phyloP scores from a whole-genome alignment of 495 filamentous ascomycete genomes.

The Staphylotrichum longicolle region DNA sequence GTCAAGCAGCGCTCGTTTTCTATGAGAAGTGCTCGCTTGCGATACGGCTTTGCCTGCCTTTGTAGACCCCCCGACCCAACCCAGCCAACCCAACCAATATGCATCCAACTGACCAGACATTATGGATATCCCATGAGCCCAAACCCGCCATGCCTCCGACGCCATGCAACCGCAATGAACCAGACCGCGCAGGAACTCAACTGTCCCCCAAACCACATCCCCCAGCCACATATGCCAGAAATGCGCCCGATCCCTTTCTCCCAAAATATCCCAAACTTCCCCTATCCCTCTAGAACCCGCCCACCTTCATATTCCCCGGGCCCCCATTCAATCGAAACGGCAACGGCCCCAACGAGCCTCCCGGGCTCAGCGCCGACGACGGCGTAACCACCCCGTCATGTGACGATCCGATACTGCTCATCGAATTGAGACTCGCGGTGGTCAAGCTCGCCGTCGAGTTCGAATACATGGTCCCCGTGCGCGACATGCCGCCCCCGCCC shows the following conservation, averaged over 20 bases:
- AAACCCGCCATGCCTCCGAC: slow-evolving; percentile 13
- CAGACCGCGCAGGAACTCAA: neutral
- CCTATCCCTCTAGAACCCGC: slow-evolving; percentile 11
- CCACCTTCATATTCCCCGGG: slow-evolving; percentile 19
- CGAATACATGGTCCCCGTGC: slow-evolving; percentile 47
- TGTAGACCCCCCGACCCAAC: neutral
- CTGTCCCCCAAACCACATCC: neutral
- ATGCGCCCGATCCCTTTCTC: neutral
- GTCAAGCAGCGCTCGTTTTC: no score
- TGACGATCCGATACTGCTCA: slow-evolving; percentile 39
- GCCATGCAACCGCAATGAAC: neutral
- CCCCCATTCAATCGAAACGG: slow-evolving; percentile 28
- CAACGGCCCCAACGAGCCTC: slow-evolving; percentile 22
- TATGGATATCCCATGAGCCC: slow-evolving; percentile 14
- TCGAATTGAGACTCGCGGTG: slow-evolving; percentile 41
- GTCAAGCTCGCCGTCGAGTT: slow-evolving; percentile 31
- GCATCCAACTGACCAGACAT: slow-evolving; percentile 19
- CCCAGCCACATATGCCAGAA: neutral
- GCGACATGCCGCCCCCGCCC: slow-evolving; percentile 23
- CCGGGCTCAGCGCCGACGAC: slow-evolving; percentile 43
- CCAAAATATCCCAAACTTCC: neutral
- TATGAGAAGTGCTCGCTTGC: no score
- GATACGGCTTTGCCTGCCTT: neutral
- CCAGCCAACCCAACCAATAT: slow-evolving; percentile 4
- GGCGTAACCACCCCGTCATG: slow-evolving; percentile 32